These are phyloP conservation scores for Dioszegia hungarica DNA, from an alignment of 768 basidiomycete genomes.

Conservation along the genomic window DNA sequence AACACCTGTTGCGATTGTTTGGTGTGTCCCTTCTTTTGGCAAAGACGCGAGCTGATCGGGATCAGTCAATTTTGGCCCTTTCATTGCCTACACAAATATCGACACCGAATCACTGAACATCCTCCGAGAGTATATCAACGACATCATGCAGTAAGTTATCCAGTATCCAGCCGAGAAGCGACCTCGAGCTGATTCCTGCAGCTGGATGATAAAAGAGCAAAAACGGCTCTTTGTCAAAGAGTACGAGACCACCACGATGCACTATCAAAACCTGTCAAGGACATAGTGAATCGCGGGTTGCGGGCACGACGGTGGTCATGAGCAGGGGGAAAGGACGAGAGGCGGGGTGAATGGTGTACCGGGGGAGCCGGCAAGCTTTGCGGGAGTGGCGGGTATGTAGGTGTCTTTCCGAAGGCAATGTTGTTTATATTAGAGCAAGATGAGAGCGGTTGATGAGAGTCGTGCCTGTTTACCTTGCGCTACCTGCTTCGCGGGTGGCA, in stretches of 20 bases:
- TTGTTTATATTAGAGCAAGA: too few species aligned
- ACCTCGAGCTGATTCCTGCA: constrained; percentile 40
- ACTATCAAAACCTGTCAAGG: constrained; percentile 77
- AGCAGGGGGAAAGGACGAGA: neutral
- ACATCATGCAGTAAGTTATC: constrained; percentile 66
- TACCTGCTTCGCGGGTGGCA: too few species aligned
- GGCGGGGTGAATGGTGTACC: neutral
- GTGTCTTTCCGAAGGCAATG: too few species aligned
- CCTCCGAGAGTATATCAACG: constrained; percentile 82
- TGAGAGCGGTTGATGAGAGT: too few species aligned
- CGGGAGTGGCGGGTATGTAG: too few species aligned
- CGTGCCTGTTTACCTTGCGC: too few species aligned
- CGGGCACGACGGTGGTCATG: too few species aligned
- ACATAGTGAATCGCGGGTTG: constrained; percentile 58
- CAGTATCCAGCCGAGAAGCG: neutral
- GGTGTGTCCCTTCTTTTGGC: constrained; percentile 56
- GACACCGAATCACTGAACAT: constrained; percentile 78
- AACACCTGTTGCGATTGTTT: constrained; percentile 85
- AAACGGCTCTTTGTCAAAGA: constrained; percentile 68
- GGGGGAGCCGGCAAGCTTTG: too few species aligned
- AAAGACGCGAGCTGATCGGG: constrained; percentile 8
- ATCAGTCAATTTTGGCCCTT: constrained; percentile 81
- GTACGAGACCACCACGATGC: constrained; percentile 69
- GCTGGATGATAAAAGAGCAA: constrained; percentile 74
- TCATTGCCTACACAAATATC: constrained; percentile 83